phyloP scores from a whole-genome alignment of 768 basidiomycete species.

The Daedalea quercina region DNA sequence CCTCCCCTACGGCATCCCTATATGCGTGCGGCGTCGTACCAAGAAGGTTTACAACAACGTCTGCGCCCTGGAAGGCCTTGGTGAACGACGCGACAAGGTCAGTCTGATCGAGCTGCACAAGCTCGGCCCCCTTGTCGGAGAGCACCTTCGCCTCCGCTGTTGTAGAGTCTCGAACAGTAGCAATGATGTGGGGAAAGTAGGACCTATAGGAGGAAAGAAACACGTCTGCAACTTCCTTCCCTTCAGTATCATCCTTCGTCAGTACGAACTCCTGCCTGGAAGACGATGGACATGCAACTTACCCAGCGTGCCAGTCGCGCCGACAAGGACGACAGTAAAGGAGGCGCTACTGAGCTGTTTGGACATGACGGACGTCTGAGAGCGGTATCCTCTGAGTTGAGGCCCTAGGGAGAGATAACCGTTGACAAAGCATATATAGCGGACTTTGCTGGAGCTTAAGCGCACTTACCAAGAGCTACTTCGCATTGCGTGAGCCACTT shows the following conservation, averaged over 20 bases:
- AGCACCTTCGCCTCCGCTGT: conserved; percentile 8
- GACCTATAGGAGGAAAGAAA: background rate
- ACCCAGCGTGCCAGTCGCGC: conserved; percentile 2
- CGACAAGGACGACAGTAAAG: conserved; percentile 1
- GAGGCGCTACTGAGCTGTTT: background rate
- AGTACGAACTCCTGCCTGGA: background rate
- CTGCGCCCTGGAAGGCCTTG: conserved; percentile 11
- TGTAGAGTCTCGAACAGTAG: conserved; percentile 9
- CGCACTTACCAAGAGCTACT: too few relatives aligned
- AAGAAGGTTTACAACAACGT: conserved; percentile 16
- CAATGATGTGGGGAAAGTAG: conserved; percentile 11
- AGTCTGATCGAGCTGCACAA: conserved; percentile 2
- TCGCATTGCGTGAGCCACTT: too few relatives aligned
- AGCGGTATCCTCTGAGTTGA: too few relatives aligned
- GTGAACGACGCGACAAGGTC: conserved; percentile 1
- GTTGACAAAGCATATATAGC: too few relatives aligned
- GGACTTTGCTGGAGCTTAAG: too few relatives aligned
- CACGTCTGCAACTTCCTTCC: background rate
- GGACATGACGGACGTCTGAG: background rate
- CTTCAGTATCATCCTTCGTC: background rate
- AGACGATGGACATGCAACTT: background rate
- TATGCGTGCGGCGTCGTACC: background rate
- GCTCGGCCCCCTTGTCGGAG: conserved; percentile 10
- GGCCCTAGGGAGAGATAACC: too few relatives aligned
- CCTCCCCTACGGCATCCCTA: conserved; percentile 5